These are phyloP conservation scores for Lignosus rhinocerotis DNA, from an alignment of 1,284 basidiomycete species.

Conservation along the genomic window DNA sequence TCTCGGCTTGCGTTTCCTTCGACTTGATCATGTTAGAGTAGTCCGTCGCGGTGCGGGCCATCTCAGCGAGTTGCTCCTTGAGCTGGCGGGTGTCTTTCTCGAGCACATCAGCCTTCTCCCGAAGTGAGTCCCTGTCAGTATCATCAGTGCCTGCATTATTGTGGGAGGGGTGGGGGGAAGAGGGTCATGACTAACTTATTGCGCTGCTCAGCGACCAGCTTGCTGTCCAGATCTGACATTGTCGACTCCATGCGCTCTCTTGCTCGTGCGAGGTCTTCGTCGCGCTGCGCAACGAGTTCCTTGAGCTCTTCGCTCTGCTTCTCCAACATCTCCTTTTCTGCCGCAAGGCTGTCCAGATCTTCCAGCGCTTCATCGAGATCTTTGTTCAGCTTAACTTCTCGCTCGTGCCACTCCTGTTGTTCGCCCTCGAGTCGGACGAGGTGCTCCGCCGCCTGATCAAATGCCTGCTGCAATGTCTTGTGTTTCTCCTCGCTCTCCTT, in stretches of 20 bases:
- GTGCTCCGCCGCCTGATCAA: conserved; percentile 84
- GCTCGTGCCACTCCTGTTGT: conserved; percentile 64
- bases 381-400: conserved; percentile 60
- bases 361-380: conserved; percentile 60
- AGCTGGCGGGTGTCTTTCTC: conserved; percentile 70
- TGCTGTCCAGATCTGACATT: conserved; percentile 73
- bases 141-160: conserved; percentile 5
- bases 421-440: conserved; percentile 79
- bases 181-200: conserved; percentile 54
- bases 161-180: no score
- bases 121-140: conserved; percentile 56
- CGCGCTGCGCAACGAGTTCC: conserved; percentile 69
- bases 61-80: conserved; percentile 80
- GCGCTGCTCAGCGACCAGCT: conserved; percentile 66
- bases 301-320: conserved; percentile 74
- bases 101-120: conserved; percentile 58
- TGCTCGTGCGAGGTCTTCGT: conserved; percentile 76
- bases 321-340: conserved; percentile 61
- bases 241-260: conserved; percentile 77
- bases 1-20: conserved; percentile 74
- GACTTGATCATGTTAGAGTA: conserved; percentile 78
- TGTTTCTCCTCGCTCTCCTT: conserved; percentile 81
- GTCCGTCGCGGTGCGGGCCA: conserved; percentile 75
- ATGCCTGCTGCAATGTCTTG: conserved; percentile 67
- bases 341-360: conserved; percentile 56